These are phyloP conservation scores for Jaltomata sinuosa DNA, from an alignment of 257 asterid genomes.

Conservation along the genomic window DNA sequence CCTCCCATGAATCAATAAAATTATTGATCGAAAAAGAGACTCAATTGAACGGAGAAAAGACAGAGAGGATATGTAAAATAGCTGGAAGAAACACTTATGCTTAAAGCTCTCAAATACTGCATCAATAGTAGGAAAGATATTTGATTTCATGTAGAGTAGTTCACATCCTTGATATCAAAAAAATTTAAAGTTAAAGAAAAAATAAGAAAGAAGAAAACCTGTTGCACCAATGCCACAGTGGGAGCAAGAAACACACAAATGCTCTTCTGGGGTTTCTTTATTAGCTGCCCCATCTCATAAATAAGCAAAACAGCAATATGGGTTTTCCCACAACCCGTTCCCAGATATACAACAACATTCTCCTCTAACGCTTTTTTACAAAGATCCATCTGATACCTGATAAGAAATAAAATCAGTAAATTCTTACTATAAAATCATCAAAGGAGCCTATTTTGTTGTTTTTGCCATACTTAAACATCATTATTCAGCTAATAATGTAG, in stretches of 20 bases:
- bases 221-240: slow-evolving; percentile 85
- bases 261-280: slow-evolving; percentile 78
- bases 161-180: not conserved
- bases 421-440: not conserved
- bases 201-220: slow-evolving; percentile 38
- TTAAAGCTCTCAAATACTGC: not conserved
- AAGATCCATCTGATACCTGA: slow-evolving; percentile 87
- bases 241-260: slow-evolving; percentile 93
- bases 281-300: slow-evolving; percentile 80
- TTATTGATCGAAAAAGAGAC: not conserved
- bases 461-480: not conserved
- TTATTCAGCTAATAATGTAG: not conserved
- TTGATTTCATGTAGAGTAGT: not conserved
- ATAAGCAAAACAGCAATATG: slow-evolving; percentile 88
- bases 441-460: not conserved
- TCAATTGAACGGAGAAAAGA: not conserved
- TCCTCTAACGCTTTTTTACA: slow-evolving; percentile 82
- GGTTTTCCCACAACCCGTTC: slow-evolving; percentile 97
- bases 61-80: not conserved
- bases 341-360: slow-evolving; percentile 71
- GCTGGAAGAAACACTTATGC: not conserved
- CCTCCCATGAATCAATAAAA: not conserved
- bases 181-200: not conserved
- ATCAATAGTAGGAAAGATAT: not conserved
- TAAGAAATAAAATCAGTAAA: slow-evolving; percentile 2